Conservation (phyloP, 805 yeast genomes). For the Candida maltosa region DNA sequence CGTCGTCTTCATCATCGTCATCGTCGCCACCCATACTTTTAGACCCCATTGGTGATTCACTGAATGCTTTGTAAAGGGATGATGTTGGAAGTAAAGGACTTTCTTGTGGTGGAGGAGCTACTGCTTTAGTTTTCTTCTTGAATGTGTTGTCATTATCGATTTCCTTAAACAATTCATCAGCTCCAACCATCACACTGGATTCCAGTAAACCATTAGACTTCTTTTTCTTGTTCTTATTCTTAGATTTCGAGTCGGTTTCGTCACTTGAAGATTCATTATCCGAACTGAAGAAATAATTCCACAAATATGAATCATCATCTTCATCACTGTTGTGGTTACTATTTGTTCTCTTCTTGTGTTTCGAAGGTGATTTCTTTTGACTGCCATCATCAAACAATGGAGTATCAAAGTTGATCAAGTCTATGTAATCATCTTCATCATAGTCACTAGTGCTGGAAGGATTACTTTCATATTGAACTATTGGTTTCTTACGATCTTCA, state of each 20-base stretch:
- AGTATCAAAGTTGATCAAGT: slow-evolving; percentile 33
- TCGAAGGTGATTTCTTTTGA: slow-evolving; percentile 1
- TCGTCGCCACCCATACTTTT: slow-evolving; percentile 1
- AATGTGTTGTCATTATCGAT: slow-evolving; percentile 16
- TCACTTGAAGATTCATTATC: slow-evolving; percentile 32
- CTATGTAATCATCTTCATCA: slow-evolving; percentile 39
- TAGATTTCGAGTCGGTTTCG: slow-evolving; percentile 15
- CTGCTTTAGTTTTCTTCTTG: slow-evolving; percentile 2
- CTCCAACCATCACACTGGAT: too few relatives aligned
- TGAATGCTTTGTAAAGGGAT: too few relatives aligned
- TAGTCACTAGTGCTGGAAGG: slow-evolving; percentile 34
- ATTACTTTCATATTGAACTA: slow-evolving; percentile 39
- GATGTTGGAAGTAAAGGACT: not conserved
- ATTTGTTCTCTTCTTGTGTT: slow-evolving; percentile 9
- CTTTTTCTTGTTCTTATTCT: too few relatives aligned
- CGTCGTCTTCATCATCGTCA: slow-evolving; percentile 11
- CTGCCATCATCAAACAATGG: slow-evolving; percentile 14
- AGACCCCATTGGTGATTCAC: too few relatives aligned
- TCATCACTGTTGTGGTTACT: slow-evolving; percentile 29
- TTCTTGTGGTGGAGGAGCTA: too few relatives aligned
- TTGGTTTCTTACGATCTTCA: slow-evolving; percentile 25
- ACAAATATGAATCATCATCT: slow-evolving; percentile 67
- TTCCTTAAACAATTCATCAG: slow-evolving; percentile 22
- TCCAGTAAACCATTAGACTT: too few relatives aligned
- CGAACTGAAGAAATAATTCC: slow-evolving; percentile 67